Evolutionary conservation across 306 rosid genomes (phyloP), one percentile per base, ranked within the genome.

Genomic region (Cicer bijugum): DNA sequence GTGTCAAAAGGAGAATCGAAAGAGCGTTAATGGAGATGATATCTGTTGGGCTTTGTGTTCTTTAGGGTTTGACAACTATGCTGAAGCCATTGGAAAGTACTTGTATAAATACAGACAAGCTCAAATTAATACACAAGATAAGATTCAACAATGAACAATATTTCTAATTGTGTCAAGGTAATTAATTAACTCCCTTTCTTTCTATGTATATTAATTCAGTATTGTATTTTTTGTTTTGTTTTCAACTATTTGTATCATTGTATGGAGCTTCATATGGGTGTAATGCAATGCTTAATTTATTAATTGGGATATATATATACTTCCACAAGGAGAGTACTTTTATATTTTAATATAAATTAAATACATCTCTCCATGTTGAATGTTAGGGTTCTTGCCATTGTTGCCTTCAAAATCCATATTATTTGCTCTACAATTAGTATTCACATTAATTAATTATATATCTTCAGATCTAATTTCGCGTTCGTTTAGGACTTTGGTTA

Each of bases 1-100:
- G 92, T 92, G 97, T 88, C 91, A 80, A 72, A 87, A 86, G 70
- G 97, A 92, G 86, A 92, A 90, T 78, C 91, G 97, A 51, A 92
- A 88, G 91, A 90, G 94, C 0, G 75, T 92, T 15, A 90, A 82
- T 59, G 97, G 96, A n/a, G 96, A 90, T 72, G 97, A 92, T 83
- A 88, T 92, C 83, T 90, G 92, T 86, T 90, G 91, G 93, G 96
- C 97, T 79, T 80, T 92, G 1, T 78, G 83, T 42, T 75, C 92
- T 9, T 78, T 92, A 85, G 97, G 97, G 74, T 87, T 92, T 84
- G 96, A 92, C 48, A 85, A 87, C 83, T 85, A 87, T 57, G 89
- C 96, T 50, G 90, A 87, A 45, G 91, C 86, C 58, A 78, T 85
- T 4, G 51, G 58, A 6, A 77, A 75, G 70, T 92, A 87, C 67